Base-by-base conservation (phyloP, 202 grass and related monocot species). In the Bolboschoenoplectus hybrid region DNA sequence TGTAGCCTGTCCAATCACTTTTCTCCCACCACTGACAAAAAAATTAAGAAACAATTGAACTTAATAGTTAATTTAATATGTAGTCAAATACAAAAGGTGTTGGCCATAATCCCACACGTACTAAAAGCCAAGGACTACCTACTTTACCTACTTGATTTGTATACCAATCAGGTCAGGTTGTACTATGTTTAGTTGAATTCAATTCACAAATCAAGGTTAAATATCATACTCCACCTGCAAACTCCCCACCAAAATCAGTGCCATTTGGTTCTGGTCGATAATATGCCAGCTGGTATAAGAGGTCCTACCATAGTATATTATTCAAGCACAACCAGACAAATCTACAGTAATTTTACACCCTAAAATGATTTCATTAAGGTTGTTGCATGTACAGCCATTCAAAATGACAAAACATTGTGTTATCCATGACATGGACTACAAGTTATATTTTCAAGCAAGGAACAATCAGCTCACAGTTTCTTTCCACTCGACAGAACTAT, bases 1-100 rank as follows among this genome's bases (percentile, higher is more conserved):
- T 98, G 86, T 96, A 94, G 86, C 97, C 97, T 82, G 91, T 98
- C 97, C 97, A 98, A 65, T 98, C 93, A 91, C 93, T 92, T 84
- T 96, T 96, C 86, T 98, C 97, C 97, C 93, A 96, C 97, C 97
- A 98, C 97, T 98, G 91, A 60, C 80, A 88, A 63, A 89, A 8
- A 94, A 58, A 60, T 79, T 9, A 40, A 58, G 34, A 79, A 60
- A 58, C 40, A 9, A 60, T n/a, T 79, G 53, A 60, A 79, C 35
- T 60, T 38, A 92, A 85, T 45, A 89, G 4, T 58, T 79, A 58
- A 55, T 9, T 41, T 58, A 58, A 79, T 40, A 41, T 39, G 52
- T 36, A 79, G 35, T 43, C 16, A 41, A n/a, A 60, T 58, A 60
- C 50, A 43, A 77, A 38, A 41, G 75, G 13, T 79, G 13, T 60